A percentile compares a stretch with the other conserved stretches of the same genome.
Conservation (phyloP, 2,329 filamentous ascomycete species). For the Xylariaceae sp. region DNA sequence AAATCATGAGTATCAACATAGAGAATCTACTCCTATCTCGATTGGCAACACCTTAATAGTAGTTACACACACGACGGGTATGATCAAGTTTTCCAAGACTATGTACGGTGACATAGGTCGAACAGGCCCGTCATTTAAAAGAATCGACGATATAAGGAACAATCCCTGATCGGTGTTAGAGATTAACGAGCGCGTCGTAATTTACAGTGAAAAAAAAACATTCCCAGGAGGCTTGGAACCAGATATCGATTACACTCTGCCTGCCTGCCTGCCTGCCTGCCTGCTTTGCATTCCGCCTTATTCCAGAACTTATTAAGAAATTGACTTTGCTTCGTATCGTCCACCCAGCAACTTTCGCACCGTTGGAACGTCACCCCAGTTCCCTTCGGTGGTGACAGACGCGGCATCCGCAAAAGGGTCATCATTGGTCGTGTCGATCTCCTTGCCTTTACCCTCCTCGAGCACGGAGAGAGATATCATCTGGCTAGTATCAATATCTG, state of each 20-base stretch:
- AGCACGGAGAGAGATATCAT: conserved; percentile 57
- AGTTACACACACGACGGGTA: background rate
- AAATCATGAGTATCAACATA: background rate
- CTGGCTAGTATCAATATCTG: conserved; percentile 23
- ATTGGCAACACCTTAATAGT: background rate
- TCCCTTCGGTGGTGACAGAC: conserved; percentile 26
- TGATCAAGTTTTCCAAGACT: background rate
- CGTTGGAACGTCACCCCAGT: conserved; percentile 63
- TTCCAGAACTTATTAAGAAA: conserved; percentile 9
- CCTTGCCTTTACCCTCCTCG: conserved; percentile 49
- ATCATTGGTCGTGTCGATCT: conserved; percentile 39
- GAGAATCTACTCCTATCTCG: background rate
- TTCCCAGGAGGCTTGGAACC: conserved; percentile 7
- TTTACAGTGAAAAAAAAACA: conserved; percentile 3
- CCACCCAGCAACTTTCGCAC: conserved; percentile 66
- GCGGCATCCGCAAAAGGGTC: conserved; percentile 67
- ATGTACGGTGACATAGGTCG: background rate
- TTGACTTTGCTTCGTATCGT: conserved; percentile 59
- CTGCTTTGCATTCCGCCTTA: background rate
- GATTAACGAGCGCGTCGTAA: conserved; percentile 10
- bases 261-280: conserved; percentile 9
- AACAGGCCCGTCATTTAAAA: background rate
- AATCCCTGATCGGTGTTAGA: conserved; percentile 4
- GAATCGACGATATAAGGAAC: background rate
- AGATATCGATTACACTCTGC: conserved; percentile 17